Evolutionary conservation across 2,329 filamentous ascomycete genomes (phyloP), one percentile per base, ranked within the genome.

Genomic region (Venturia asperata): DNA sequence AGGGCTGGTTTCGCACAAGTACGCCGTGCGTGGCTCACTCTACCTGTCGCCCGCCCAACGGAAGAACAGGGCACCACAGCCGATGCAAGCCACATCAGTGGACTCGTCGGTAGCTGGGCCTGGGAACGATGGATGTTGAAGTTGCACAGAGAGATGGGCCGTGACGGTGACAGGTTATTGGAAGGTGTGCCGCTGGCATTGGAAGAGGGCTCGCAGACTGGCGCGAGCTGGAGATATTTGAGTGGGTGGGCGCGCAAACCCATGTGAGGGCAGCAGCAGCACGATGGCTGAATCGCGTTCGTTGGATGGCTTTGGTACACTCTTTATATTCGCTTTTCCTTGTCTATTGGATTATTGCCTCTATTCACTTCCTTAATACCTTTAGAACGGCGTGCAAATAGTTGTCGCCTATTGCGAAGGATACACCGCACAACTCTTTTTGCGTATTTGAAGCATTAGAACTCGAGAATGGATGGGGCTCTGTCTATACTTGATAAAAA

Each of bases 91-190:
- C 86, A 84, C 70, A 81, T 96, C 69, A 89, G 90, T 15, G 92
- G 92, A 24, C 78, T 97, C 49, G 85, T 93, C 0, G 94, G 91
- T 5, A 87, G 89, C 34, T 94, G 92, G 87, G 87, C 87, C 74
- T 99, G 92, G 93, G 94, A 99, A 82, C 89, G 91, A 74, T 99
- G 94, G 94, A 84, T 97, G 75, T 79, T 97, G 69, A 90, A 91
- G 72, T 83, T 93, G 71, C 90, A 94, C 78, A 84, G 88, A 78
- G 92, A 97, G 80, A 94, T 91, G 72, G 89, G 90, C 34, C 87
- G 91, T 73, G 80, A 81, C 42, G 79, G 81, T 66, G 75, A 77
- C 60, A 79, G 76, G 66, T 74, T 84, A 64, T 71, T 86, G 62
- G 81, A 84, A 66, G 83, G 82, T 34, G 79, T 86, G 21, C 80